Base-by-base conservation (phyloP, 495 filamentous ascomycete species). In the Glonium stellatum region DNA sequence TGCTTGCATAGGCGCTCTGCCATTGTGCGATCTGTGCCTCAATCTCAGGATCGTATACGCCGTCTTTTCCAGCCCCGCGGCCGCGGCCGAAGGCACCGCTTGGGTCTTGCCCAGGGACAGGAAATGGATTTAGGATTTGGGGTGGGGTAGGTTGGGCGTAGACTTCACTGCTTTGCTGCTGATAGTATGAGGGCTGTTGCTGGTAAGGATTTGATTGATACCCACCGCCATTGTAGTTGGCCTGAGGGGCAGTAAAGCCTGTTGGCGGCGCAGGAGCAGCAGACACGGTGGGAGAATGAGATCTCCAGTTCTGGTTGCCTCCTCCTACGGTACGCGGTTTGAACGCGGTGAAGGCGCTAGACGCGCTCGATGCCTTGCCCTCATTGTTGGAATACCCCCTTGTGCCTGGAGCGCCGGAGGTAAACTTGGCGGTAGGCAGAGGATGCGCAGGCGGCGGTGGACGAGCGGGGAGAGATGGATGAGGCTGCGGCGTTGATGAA, bases 11-110 rank as follows among this genome's bases (percentile, higher is more conserved):
- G 18, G 93, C 90, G 68, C 86, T 91, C 73, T 96, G 91, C 90
- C 95, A 97, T 73, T 96, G 90, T 48, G 92, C 92, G 57, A 97
- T 92, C 71, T 95, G 88, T 11, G 90, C 90, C 57, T 93, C 89
- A 70, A 89, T 87, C 66, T 97, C 91, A 6, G 90, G 86, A 68
- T 97, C 92, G 42, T 85, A 72, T 48, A 22, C 59, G 11, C 53
- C 54, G 52, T 60, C 59, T 31, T 31, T 31, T 31, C 27, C 21
- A 74, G 79, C 78, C 25, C 75, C 72, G 0, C 70, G 75, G 41
- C 75, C 76, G 18, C 78, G 78, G 58, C 75, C 76, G 60, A 67
- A 57, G 52, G 68, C 73, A 35, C 48, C 36, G 48, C 39, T 36
- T 66, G 74, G 70, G 37, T 73, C 73, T 54, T 77, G 74, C 44